Evolutionary conservation across 371 early-diverging fungal species (phyloP), one percentile per base, ranked within the genome.

Genomic region (Haplosporangium sp.): DNA sequence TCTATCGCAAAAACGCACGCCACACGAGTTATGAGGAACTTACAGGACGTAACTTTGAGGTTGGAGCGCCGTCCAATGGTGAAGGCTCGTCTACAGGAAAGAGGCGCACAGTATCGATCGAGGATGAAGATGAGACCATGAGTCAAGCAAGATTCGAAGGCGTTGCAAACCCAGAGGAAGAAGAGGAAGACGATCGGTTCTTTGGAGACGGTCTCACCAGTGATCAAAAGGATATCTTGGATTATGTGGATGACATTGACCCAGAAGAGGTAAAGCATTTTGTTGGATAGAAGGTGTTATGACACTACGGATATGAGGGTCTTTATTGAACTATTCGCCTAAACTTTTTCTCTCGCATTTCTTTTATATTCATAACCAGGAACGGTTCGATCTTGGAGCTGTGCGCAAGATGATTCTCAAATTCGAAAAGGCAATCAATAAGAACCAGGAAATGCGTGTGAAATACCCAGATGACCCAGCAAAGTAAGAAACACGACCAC

Each of bases 391-490:
- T 60, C 59, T 89, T 7, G 56, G 82, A 10, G 83, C 84, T 37
- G 89, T 95, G 29, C 91, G 94, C 65, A 87, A 89, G 64, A 87
- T 94, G 85, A 86, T 96, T 36, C 83, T 93, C 18, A 90, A 90
- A 64, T 90, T 97, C 69, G 96, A 97, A 82, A 92, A 92, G 69
- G 90, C 92, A 2, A 89, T 96, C 76, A 90, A 87, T 62, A 93
- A 90, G 61, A 98, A 98, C 81, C 92, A 94, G 71, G 92, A 94
- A 65, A 86, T 92, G 79, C 92, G 98, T 51, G 87, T 94, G n/a
- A 90, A 92, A 69, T 92, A 93, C 81, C 85, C 92, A 7, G 90
- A 91, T 72, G 87, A 92, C 12, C 94, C 94, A 9, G 68, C 90
- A 61, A 94, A 90, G 84, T 88, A 80, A 57, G 64, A 16, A 9